Percentiles rank a stretch among this genome's conserved stretches.
These are phyloP conservation scores for Centella asiatica DNA, from an alignment of 129 eudicot genomes.

Conservation along the genomic window DNA sequence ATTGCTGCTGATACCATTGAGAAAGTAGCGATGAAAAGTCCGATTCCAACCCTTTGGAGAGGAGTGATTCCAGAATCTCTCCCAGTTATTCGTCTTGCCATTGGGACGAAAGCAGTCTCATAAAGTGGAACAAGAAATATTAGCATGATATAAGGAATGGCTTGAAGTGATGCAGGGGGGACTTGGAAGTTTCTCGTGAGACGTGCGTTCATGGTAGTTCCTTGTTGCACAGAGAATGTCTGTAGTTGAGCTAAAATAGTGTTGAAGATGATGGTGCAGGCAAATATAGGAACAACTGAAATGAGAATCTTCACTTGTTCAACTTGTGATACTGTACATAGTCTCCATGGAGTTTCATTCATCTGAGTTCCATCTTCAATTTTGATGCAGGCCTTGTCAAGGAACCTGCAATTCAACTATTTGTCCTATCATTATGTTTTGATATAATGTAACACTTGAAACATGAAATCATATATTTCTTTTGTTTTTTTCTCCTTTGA, in stretches of 20 bases:
- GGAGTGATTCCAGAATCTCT: conserved; percentile 69
- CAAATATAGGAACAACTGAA: conserved; percentile 69
- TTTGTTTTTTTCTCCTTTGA: too few relatives aligned
- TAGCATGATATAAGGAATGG: conserved; percentile 64
- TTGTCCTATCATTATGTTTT: neutral
- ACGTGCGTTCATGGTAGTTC: conserved; percentile 44
- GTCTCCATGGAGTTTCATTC: conserved; percentile 66
- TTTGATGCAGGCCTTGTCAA: conserved; percentile 81
- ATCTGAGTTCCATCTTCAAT: conserved; percentile 31
- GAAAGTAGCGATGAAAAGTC: conserved; percentile 76
- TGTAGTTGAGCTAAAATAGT: conserved; percentile 78
- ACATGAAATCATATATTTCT: too few relatives aligned
- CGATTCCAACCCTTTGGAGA: conserved; percentile 63
- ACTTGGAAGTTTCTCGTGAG: conserved; percentile 46
- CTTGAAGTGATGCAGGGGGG: conserved; percentile 82
- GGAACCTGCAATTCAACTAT: conserved; percentile 31
- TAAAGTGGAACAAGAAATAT: conserved; percentile 66
- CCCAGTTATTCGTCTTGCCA: conserved; percentile 44
- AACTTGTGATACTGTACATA: conserved; percentile 66
- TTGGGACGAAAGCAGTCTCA: conserved; percentile 57
- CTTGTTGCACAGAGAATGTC: conserved; percentile 83
- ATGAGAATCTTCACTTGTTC: conserved; percentile 72
- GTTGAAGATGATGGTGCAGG: conserved; percentile 79
- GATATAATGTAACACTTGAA: too few relatives aligned
- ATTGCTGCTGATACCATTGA: conserved; percentile 82